These are phyloP conservation scores for Fusarium falciforme DNA, from an alignment of 2,329 filamentous ascomycete genomes.

Conservation along the genomic window DNA sequence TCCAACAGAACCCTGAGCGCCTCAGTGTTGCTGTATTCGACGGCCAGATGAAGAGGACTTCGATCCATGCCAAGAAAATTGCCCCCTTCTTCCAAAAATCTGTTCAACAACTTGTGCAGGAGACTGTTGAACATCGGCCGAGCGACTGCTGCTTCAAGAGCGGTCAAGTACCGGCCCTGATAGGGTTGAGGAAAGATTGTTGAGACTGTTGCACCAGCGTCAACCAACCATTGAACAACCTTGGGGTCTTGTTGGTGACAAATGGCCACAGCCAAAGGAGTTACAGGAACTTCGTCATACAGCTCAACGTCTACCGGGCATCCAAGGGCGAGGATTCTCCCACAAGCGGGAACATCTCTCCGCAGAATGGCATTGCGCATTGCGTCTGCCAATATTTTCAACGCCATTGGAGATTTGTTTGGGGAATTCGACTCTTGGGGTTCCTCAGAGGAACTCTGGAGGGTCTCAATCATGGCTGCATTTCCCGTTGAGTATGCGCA, in stretches of 20 bases:
- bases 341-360: neutral
- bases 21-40: neutral
- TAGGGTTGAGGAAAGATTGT: neutral
- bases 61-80: neutral
- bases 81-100: neutral
- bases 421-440: too few relatives aligned
- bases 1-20: neutral
- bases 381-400: neutral
- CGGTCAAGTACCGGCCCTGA: neutral
- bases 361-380: neutral
- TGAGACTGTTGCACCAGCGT: neutral
- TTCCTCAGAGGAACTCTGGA: neutral
- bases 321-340: neutral
- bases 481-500: neutral
- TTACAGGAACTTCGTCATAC: neutral
- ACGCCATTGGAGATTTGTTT: rapidly evolving
- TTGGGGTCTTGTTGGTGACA: neutral
- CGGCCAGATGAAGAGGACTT: neutral
- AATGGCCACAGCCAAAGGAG: neutral
- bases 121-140: neutral
- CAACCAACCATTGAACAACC: neutral
- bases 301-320: slow-evolving; percentile 1
- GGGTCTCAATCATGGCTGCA: neutral
- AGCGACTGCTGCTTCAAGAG: neutral
- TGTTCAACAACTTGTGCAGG: neutral